phyloP scores from a whole-genome alignment of 768 basidiomycete species.

The Lactarius pseudohatsudake region DNA sequence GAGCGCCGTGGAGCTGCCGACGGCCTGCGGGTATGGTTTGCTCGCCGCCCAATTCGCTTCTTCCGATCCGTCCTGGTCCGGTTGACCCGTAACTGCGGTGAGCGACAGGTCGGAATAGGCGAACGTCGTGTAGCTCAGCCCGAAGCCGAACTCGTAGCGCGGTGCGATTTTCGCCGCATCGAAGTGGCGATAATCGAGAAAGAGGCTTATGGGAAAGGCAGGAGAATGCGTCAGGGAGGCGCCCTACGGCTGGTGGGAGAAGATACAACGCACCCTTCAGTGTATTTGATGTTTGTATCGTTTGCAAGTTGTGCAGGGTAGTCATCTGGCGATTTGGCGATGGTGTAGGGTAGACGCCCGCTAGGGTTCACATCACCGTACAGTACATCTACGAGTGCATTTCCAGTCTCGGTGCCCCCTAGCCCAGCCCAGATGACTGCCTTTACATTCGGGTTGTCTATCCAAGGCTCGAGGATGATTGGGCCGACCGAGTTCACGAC shows the following conservation, averaged over 20 bases:
- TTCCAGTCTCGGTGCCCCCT: conserved; percentile 65
- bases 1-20: conserved; percentile 60
- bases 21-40: conserved; percentile 49
- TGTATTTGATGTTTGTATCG: conserved; percentile 54
- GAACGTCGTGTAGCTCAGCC: conserved; percentile 83
- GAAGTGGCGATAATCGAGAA: conserved; percentile 41
- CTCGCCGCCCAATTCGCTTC: conserved; percentile 61
- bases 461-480: conserved; percentile 65
- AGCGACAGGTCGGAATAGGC: conserved; percentile 61
- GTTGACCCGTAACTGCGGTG: conserved; percentile 37
- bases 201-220: conserved; percentile 27
- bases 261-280: conserved; percentile 43
- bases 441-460: conserved; percentile 69
- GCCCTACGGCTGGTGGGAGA: conserved; percentile 22
- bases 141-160: conserved; percentile 88
- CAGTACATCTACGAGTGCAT: conserved; percentile 72
- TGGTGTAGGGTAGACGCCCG: conserved; percentile 67
- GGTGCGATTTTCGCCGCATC: conserved; percentile 65
- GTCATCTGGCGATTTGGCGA: conserved; percentile 57
- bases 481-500: conserved; percentile 79
- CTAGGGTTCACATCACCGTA: conserved; percentile 75
- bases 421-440: conserved; percentile 53
- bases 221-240: neutral
- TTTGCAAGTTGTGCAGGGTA: conserved; percentile 46
- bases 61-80: conserved; percentile 41